Base-by-base conservation (phyloP, 2,329 filamentous ascomycete genomes). In the Exophiala xenobiotica region DNA sequence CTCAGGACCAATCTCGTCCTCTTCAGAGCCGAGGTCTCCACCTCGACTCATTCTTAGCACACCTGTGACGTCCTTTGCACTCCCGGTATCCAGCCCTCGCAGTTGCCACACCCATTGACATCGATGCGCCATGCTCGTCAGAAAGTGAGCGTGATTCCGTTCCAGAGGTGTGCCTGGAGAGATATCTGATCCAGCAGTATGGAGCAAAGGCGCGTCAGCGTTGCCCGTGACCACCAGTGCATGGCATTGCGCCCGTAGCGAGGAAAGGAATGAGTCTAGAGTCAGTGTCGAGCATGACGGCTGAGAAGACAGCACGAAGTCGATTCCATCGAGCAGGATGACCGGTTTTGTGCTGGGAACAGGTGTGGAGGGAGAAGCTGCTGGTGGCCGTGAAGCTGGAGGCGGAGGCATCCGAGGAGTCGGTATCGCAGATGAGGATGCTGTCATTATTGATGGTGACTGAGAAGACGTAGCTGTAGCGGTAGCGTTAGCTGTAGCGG, bases 61-160 rank as follows among this genome's bases (percentile, higher is more conserved):
- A 2, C 92, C 92, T 70, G 88, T 95, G 24, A 97, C 88, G 70
- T 96, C 92, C 66, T 80, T 85, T 56, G 92, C 91, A n/a, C 85
- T 84, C 0, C 92, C 92, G 0, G 90, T 95, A 64, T 95, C 90
- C 54, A 97, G 69, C 64, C 85, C 78, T 46, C 91, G 77, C 51
- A 93, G 72, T 55, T 87, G 82, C 62, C 95, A 70, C 3, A 92
- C 78, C 56, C 80, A 75, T n/a, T 80, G 72, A 6, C 90, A 88
- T 61, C 82, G 78, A 66, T 96, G 90, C n/a, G 86, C 87, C 57
- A 86, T 70, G 4, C 80, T 80, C 27, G 90, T 74, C 16, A 87
- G 71, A 53, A 96, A 80, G n/a, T 83, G 78, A 1, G 87, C 81
- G 61, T 89, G 83, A 53, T 85, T 79, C 41, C 75, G 79, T 66